phyloP scores from a whole-genome alignment of 345 rosid species.

The Lagerstroemia speciosa region DNA sequence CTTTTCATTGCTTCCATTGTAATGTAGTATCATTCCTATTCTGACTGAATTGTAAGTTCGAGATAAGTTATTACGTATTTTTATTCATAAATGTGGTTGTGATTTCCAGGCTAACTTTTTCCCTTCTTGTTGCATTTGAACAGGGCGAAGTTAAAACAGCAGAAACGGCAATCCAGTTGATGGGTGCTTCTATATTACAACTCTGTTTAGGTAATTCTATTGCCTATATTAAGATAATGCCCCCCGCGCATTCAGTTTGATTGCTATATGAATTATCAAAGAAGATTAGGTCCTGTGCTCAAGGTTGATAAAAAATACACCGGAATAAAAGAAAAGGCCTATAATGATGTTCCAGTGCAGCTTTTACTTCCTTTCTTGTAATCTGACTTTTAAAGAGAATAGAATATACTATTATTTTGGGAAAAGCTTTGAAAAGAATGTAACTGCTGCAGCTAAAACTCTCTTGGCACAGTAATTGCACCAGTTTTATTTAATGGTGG shows the following conservation, averaged over 20 bases:
- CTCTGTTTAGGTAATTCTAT: conserved; percentile 39
- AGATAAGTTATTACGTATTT: not conserved
- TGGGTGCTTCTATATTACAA: conserved; percentile 69
- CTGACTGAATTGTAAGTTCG: not conserved
- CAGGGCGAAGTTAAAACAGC: conserved; percentile 67
- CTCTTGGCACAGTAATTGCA: not conserved
- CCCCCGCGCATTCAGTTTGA: no score
- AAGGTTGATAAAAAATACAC: no score
- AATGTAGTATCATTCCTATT: not conserved
- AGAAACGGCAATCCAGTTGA: conserved; percentile 54
- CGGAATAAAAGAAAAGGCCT: no score
- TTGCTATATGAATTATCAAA: no score
- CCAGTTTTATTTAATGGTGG: not conserved
- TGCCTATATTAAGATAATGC: not conserved
- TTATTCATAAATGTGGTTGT: not conserved
- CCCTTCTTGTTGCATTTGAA: conserved; percentile 11
- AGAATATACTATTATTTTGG: conserved; percentile 6
- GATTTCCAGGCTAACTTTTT: not conserved
- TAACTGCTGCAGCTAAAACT: not conserved
- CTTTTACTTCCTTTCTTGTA: not conserved
- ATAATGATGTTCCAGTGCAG: no score
- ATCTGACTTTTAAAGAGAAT: not conserved
- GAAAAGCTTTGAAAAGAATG: not conserved
- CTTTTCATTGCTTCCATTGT: not conserved
- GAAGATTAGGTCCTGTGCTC: no score